Evolutionary conservation across 345 rosid species (phyloP).

Genomic region (Atalantia buxifolia): DNA sequence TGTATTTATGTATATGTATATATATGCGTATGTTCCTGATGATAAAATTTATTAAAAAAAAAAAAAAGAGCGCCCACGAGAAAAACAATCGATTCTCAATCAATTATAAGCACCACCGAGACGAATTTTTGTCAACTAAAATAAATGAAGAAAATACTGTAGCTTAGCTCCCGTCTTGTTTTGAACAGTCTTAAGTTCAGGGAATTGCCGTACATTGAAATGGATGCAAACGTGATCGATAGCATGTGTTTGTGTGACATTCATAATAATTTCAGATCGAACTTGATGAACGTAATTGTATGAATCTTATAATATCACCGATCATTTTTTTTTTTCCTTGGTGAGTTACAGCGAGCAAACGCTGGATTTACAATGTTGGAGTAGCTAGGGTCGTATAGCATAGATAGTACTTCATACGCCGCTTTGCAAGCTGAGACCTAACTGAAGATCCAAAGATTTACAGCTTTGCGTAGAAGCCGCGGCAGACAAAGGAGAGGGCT

Average conservation of each 20-base stretch:
- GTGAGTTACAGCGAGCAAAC: not conserved
- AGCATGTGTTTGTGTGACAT: not conserved
- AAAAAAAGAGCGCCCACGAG: too few relatives aligned
- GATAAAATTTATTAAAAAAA: not conserved
- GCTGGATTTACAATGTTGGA: not conserved
- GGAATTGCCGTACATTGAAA: not conserved
- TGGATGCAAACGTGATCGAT: not conserved
- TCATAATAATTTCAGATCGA: not conserved
- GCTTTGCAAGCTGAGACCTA: slow-evolving; percentile 47
- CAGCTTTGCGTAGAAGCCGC: slow-evolving; percentile 41
- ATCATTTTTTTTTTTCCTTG: not conserved
- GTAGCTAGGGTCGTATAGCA: not conserved
- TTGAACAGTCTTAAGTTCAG: not conserved
- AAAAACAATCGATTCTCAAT: not conserved
- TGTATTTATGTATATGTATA: too few relatives aligned
- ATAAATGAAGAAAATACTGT: not conserved
- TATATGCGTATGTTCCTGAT: not conserved
- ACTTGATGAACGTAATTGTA: not conserved
- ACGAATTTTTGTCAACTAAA: not conserved
- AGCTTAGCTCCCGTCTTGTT: not conserved
- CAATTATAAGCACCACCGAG: not conserved
- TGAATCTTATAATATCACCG: not conserved
- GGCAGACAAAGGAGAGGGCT: slow-evolving; percentile 38
- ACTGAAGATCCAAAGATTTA: slow-evolving; percentile 69
- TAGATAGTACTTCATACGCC: slow-evolving; percentile 5